Base-by-base conservation (phyloP, 345 rosid species). In the Aquilaria malaccensis region DNA sequence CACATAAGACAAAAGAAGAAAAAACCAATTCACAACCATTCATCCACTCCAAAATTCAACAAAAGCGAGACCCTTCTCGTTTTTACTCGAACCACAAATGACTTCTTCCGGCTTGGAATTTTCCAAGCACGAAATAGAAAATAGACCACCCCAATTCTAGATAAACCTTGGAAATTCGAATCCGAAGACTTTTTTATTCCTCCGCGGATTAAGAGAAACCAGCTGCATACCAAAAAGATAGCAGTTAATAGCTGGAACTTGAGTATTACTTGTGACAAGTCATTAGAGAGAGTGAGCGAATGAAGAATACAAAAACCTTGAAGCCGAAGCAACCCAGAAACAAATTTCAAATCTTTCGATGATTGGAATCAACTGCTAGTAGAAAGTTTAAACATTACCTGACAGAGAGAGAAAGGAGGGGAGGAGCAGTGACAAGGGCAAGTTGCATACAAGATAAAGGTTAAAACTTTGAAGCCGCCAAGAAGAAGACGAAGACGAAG, bases 401-500 rank as follows among this genome's bases (percentile, higher is more conserved):
- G 22, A 30, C 9, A 14, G 9, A 9, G 2, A 33, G 0, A 33
- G 31, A 50, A 13, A 58, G 41, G 11, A 29, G 10, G 53, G 53
- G 2, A 33, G 29, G 11, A 31, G 22, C 22, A 22, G 22, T 22
- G 22, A 22, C 22, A 22, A 22, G 22, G 22, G 22, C 22, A 52
- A 45, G n/a, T 48, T 64, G 64, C 68, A 33, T 45, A 58, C 67
- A 52, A 58, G 32, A 22, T 30, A 55, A 22, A 6, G 66, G 22
- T 22, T 22, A 22, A 22, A 22, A 22, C 22, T 22, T 22, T 22
- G 22, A 22, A 22, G 22, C 22, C 22, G 22, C 22, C 22, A 22
- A 22, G 22, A 22, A 22, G 22, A 22, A 22, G 22, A 22, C 22
- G 22, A 22, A 22, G 22, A 22, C 22, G 22, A 22, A 22, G 22